A percentile compares a stretch with the other conserved stretches of the same genome.
Evolutionary conservation across 2,329 filamentous ascomycete genomes (phyloP).

Genomic region (Curvularia hawaiiensis): DNA sequence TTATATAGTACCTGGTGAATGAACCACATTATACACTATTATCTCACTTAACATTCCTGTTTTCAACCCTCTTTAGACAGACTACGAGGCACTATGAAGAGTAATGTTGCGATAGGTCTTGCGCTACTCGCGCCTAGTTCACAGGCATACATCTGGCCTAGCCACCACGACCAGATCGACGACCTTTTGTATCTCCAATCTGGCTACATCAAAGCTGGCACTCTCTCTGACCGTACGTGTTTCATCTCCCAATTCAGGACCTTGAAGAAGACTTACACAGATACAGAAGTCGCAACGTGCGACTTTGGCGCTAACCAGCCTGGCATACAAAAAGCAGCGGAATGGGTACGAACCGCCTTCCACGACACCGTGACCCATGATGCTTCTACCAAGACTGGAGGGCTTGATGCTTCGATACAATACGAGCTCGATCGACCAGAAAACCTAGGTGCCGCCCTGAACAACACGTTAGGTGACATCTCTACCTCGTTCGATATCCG

Average conservation of each 20-base stretch:
- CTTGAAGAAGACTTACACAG: neutral
- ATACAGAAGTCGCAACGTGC: conserved; percentile 23
- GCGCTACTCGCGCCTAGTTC: conserved; percentile 10
- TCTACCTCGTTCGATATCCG: conserved; percentile 29
- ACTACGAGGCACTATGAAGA: neutral
- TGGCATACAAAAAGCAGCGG: conserved; percentile 31
- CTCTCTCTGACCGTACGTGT: conserved; percentile 12
- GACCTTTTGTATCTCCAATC: conserved; percentile 12
- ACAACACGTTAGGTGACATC: conserved; percentile 41
- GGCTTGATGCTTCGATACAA: conserved; percentile 44
- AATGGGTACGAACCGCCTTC: conserved; percentile 43
- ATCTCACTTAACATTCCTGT: neutral
- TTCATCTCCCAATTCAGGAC: neutral
- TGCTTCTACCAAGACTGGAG: conserved; percentile 35
- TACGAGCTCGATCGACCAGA: conserved; percentile 38
- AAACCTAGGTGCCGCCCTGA: conserved; percentile 41
- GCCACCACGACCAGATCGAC: conserved; percentile 12
- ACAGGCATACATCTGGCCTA: conserved; percentile 18
- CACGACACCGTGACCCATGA: conserved; percentile 44
- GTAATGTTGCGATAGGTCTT: neutral
- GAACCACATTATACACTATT: neutral
- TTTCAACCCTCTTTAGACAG: neutral
- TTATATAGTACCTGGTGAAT: neutral
- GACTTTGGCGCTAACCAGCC: conserved; percentile 20
- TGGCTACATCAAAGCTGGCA: conserved; percentile 7